phyloP scores from a whole-genome alignment of 169 alveolate genomes.

The Eimeria praecox region DNA sequence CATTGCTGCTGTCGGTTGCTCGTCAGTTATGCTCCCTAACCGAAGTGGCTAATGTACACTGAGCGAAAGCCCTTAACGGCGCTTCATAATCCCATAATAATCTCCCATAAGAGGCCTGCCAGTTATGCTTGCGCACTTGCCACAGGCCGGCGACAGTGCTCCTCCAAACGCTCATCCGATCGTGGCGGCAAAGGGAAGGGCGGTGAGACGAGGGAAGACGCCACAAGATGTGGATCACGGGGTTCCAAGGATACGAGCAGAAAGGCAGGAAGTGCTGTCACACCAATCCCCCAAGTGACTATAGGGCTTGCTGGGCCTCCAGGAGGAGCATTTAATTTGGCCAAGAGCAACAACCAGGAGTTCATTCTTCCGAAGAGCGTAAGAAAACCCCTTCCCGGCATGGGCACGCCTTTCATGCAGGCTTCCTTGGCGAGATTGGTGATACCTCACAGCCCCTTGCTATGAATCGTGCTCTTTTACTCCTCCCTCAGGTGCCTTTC shows the following conservation, averaged over 20 bases:
- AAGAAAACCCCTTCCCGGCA: background rate
- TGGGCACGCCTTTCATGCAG: no score
- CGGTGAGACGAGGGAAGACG: conserved; percentile 2
- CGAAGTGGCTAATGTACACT: background rate
- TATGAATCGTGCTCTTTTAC: no score
- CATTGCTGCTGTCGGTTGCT: background rate
- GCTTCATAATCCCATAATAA: background rate
- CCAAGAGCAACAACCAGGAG: conserved; percentile 48
- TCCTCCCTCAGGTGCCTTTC: no score
- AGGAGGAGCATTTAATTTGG: conserved; percentile 69
- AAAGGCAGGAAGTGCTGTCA: conserved; percentile 28
- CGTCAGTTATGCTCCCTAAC: background rate
- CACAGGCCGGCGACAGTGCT: conserved; percentile 65
- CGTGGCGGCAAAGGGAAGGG: conserved; percentile 36
- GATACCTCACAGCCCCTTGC: no score
- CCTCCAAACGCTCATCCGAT: conserved; percentile 50
- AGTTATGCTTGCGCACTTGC: background rate
- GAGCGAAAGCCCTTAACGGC: no score
- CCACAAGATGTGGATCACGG: background rate
- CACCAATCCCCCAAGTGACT: conserved; percentile 72
- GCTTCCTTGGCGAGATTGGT: background rate
- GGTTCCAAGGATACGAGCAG: conserved; percentile 18
- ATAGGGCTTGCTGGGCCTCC: conserved; percentile 74
- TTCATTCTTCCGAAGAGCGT: conserved; percentile 51
- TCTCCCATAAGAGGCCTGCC: background rate